Percentiles rank a stretch among this genome's conserved stretches.
Evolutionary conservation across 2,329 filamentous ascomycete genomes (phyloP).

Genomic region (Dothistroma pini): DNA sequence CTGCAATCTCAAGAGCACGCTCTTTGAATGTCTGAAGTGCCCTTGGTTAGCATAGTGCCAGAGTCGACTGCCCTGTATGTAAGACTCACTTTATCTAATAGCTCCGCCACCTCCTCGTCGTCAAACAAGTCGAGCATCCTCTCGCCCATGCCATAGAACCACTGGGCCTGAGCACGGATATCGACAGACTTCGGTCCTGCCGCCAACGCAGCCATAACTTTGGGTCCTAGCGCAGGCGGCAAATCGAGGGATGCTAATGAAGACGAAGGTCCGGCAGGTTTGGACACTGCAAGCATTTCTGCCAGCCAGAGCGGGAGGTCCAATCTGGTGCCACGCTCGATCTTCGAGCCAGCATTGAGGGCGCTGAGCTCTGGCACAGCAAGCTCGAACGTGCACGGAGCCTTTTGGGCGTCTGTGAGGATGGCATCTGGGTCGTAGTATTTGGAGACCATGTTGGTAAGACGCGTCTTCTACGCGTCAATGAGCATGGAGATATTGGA

Average conservation of each 20-base stretch:
- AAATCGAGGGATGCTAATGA: slow-evolving; percentile 77
- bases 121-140: slow-evolving; percentile 89
- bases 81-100: slow-evolving; percentile 42
- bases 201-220: slow-evolving; percentile 84
- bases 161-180: slow-evolving; percentile 73
- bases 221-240: slow-evolving; percentile 69
- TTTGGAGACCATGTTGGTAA: slow-evolving; percentile 55
- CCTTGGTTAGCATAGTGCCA: slow-evolving; percentile 1
- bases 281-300: slow-evolving; percentile 76
- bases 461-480: slow-evolving; percentile 12
- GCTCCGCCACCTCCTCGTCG: slow-evolving; percentile 73
- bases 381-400: slow-evolving; percentile 91
- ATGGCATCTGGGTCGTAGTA: slow-evolving; percentile 86
- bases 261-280: slow-evolving; percentile 39
- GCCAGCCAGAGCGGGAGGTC: slow-evolving; percentile 90
- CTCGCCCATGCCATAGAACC: slow-evolving; percentile 84
- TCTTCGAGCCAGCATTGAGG: slow-evolving; percentile 66
- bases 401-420: slow-evolving; percentile 87
- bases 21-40: slow-evolving; percentile 68
- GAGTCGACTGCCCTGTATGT: neutral
- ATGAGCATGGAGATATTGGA: neutral
- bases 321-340: slow-evolving; percentile 77
- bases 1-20: slow-evolving; percentile 74
- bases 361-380: slow-evolving; percentile 84
- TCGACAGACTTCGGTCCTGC: slow-evolving; percentile 85